Percentiles rank a stretch among this genome's conserved stretches.
phyloP scores from a whole-genome alignment of 495 filamentous ascomycete genomes.

The Rhypophila decipiens region DNA sequence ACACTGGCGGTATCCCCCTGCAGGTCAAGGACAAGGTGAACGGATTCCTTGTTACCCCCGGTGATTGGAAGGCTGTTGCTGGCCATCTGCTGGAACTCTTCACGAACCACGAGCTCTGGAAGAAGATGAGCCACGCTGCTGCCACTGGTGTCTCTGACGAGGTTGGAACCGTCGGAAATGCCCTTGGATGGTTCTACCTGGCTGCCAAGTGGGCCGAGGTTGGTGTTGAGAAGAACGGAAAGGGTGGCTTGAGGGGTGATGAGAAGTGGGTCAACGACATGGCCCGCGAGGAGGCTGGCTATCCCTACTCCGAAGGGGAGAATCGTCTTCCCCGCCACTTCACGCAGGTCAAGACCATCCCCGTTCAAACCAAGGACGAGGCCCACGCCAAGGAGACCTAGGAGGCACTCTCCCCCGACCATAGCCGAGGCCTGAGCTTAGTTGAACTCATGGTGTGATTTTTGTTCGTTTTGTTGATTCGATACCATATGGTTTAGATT shows the following conservation, averaged over 20 bases:
- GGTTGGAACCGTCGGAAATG: conserved; percentile 76
- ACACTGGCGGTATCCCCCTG: conserved; percentile 74
- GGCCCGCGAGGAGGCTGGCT: conserved; percentile 61
- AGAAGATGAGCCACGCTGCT: conserved; percentile 63
- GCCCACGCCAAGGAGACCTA: too few relatives aligned
- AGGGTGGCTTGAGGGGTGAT: conserved; percentile 34
- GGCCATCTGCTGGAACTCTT: conserved; percentile 62
- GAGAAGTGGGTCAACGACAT: conserved; percentile 72
- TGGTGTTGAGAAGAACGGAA: conserved; percentile 29
- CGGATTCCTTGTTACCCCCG: conserved; percentile 70
- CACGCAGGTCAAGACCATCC: conserved; percentile 24
- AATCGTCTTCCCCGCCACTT: conserved; percentile 50
- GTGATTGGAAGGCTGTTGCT: conserved; percentile 68
- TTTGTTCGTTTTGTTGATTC: not conserved
- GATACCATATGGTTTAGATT: not conserved
- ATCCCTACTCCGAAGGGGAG: conserved; percentile 54
- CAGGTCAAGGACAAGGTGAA: conserved; percentile 69
- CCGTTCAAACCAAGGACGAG: conserved; percentile 12
- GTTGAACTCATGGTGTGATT: too few relatives aligned
- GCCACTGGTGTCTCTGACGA: conserved; percentile 67
- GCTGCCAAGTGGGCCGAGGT: conserved; percentile 53
- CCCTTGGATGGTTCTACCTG: conserved; percentile 71
- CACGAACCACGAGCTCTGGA: conserved; percentile 57
- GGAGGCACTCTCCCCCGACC: too few relatives aligned
- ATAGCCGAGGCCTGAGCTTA: not conserved